phyloP scores from a whole-genome alignment of 768 basidiomycete genomes.

The Cystobasidiopsis lactophilus region DNA sequence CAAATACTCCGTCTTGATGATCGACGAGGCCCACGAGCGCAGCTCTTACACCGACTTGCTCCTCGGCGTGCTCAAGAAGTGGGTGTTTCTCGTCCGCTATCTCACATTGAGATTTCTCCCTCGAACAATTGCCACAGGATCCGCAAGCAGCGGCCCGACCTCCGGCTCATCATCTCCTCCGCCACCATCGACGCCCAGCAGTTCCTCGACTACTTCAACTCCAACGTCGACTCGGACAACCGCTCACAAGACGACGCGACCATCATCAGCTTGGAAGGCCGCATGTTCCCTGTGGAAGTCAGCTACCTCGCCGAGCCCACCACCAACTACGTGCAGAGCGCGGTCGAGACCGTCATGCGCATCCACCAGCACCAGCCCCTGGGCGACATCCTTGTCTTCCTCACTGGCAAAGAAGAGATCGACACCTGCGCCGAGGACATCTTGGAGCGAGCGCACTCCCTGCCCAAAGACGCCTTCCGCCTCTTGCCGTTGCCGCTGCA shows the following conservation, averaged over 20 bases:
- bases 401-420: slow-evolving; percentile 92
- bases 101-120: background rate
- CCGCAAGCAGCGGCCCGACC: slow-evolving; percentile 64
- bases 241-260: slow-evolving; percentile 38
- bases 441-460: slow-evolving; percentile 24
- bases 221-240: slow-evolving; percentile 25
- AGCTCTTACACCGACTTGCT: slow-evolving; percentile 88
- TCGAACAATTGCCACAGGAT: slow-evolving; percentile 38
- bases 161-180: slow-evolving; percentile 80
- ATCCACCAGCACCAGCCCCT: slow-evolving; percentile 55
- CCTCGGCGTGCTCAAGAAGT: slow-evolving; percentile 86
- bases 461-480: slow-evolving; percentile 32
- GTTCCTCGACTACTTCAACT: slow-evolving; percentile 72
- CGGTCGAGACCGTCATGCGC: slow-evolving; percentile 56
- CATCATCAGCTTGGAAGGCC: slow-evolving; percentile 75
- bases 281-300: slow-evolving; percentile 85
- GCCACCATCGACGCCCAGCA: slow-evolving; percentile 84
- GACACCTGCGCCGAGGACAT: slow-evolving; percentile 49
- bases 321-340: slow-evolving; percentile 56
- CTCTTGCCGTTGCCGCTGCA: slow-evolving; percentile 57
- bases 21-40: slow-evolving; percentile 94
- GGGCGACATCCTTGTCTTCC: slow-evolving; percentile 80
- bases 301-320: slow-evolving; percentile 61
- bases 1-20: slow-evolving; percentile 62
- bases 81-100: slow-evolving; percentile 19